A percentile compares a stretch with the other conserved stretches of the same genome.
These are phyloP conservation scores for Silybum marianum DNA, from an alignment of 129 eudicot species.

Conservation along the genomic window DNA sequence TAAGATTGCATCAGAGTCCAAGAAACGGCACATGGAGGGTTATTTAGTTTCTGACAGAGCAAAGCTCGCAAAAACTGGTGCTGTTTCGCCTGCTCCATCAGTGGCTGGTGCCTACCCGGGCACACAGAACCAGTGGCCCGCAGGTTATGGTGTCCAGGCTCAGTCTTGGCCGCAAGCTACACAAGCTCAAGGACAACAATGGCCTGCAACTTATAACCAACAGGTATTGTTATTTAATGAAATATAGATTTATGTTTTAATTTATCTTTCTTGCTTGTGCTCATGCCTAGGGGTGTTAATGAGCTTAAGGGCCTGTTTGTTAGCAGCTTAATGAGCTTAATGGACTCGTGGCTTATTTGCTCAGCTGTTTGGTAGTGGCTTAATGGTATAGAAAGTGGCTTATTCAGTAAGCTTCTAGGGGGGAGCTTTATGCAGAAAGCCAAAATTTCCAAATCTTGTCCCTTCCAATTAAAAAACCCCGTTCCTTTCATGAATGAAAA, in stretches of 20 bases:
- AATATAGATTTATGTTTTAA: background rate
- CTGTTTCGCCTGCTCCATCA: slow-evolving; percentile 56
- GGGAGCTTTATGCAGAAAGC: too few relatives aligned
- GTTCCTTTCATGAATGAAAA: too few relatives aligned
- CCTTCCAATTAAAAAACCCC: too few relatives aligned
- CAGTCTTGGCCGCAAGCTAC: slow-evolving; percentile 91
- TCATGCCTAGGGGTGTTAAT: background rate
- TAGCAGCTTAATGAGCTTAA: too few relatives aligned
- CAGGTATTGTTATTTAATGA: slow-evolving; percentile 44
- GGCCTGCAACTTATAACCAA: slow-evolving; percentile 77
- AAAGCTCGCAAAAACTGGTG: slow-evolving; percentile 72
- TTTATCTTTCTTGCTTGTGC: background rate
- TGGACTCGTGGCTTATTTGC: too few relatives aligned
- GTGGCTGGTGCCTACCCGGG: slow-evolving; percentile 65
- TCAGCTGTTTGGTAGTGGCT: too few relatives aligned
- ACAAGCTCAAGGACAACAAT: slow-evolving; percentile 81
- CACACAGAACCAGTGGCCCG: slow-evolving; percentile 79
- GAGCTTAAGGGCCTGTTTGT: too few relatives aligned
- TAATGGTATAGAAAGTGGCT: too few relatives aligned
- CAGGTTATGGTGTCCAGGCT: slow-evolving; percentile 81
- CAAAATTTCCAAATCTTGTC: too few relatives aligned
- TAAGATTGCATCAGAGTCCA: slow-evolving; percentile 62
- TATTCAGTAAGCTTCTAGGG: too few relatives aligned
- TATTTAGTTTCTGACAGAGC: slow-evolving; percentile 74
- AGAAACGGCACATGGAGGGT: slow-evolving; percentile 81